These are phyloP conservation scores for Fusarium nygamai DNA, from an alignment of 2,329 filamentous ascomycete genomes.

Conservation along the genomic window DNA sequence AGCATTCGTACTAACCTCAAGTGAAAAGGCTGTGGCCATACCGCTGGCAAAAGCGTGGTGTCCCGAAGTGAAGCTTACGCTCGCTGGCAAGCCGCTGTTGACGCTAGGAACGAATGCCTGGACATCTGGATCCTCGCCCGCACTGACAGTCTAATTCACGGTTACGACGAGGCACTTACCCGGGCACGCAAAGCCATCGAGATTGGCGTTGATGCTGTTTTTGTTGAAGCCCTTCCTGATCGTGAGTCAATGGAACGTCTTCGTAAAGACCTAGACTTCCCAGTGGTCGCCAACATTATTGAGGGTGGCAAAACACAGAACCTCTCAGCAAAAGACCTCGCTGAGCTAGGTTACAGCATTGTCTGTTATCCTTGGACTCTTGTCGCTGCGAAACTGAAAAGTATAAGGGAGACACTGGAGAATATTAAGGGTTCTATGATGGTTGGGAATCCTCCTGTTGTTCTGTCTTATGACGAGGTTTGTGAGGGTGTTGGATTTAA, in stretches of 20 bases:
- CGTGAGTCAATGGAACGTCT: slow-evolving; percentile 53
- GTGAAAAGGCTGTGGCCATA: slow-evolving; percentile 48
- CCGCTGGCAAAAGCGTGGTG: slow-evolving; percentile 57
- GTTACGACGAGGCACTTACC: slow-evolving; percentile 56
- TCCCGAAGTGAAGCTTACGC: slow-evolving; percentile 57
- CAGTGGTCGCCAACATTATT: slow-evolving; percentile 53
- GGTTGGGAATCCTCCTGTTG: slow-evolving; percentile 53
- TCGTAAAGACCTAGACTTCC: slow-evolving; percentile 50
- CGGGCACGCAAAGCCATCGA: slow-evolving; percentile 53
- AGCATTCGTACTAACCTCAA: neutral
- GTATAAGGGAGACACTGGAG: slow-evolving; percentile 50
- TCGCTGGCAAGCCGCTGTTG: slow-evolving; percentile 56
- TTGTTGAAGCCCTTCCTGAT: slow-evolving; percentile 55
- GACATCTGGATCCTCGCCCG: slow-evolving; percentile 59
- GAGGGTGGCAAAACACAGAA: slow-evolving; percentile 51
- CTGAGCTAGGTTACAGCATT: slow-evolving; percentile 51
- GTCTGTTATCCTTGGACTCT: slow-evolving; percentile 58
- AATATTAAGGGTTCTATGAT: slow-evolving; percentile 54
- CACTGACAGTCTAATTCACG: slow-evolving; percentile 54
- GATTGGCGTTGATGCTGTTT: slow-evolving; percentile 57
- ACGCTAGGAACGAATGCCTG: slow-evolving; percentile 55
- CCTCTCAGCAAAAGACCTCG: slow-evolving; percentile 47
- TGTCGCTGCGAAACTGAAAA: slow-evolving; percentile 55
- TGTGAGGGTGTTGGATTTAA: slow-evolving; percentile 58
- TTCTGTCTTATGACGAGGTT: slow-evolving; percentile 55